Evolutionary conservation across 371 early-diverging fungal species (phyloP).

Genomic region (Haplosporangium sp.): DNA sequence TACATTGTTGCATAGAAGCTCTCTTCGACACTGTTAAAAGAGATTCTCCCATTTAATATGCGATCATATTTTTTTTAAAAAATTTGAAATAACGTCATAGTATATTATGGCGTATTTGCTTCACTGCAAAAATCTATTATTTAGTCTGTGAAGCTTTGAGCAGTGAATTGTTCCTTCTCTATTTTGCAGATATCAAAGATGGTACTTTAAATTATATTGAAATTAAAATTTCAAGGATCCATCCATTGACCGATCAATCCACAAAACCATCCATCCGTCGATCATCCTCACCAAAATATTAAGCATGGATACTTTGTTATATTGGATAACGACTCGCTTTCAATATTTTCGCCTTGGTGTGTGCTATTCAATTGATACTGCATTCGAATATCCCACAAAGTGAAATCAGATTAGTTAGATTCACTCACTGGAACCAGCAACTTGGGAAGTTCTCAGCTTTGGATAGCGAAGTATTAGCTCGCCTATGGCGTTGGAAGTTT

Average conservation of each 20-base stretch:
- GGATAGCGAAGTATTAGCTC: neutral
- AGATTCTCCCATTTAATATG: no score
- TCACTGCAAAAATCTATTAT: neutral
- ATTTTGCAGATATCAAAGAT: slow-evolving; percentile 36
- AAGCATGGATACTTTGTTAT: neutral
- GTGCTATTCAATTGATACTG: no score
- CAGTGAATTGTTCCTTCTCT: slow-evolving; percentile 31
- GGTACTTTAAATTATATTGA: slow-evolving; percentile 15
- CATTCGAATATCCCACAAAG: no score
- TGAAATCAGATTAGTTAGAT: neutral
- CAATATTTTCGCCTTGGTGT: no score
- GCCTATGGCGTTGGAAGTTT: no score
- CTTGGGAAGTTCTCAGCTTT: neutral
- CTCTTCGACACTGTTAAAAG: no score
- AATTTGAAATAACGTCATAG: neutral
- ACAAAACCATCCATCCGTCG: slow-evolving; percentile 15
- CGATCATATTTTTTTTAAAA: no score
- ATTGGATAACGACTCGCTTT: neutral
- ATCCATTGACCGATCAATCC: slow-evolving; percentile 13
- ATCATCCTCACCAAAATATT: neutral
- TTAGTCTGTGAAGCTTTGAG: neutral
- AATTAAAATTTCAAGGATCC: neutral
- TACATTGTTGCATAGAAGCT: no score
- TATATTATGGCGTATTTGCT: neutral
- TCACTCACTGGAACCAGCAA: no score